Percentiles rank a stretch among this genome's conserved stretches.
Conservation (phyloP, 2,329 filamentous ascomycete genomes). For the Ambrosiella xylebori region DNA sequence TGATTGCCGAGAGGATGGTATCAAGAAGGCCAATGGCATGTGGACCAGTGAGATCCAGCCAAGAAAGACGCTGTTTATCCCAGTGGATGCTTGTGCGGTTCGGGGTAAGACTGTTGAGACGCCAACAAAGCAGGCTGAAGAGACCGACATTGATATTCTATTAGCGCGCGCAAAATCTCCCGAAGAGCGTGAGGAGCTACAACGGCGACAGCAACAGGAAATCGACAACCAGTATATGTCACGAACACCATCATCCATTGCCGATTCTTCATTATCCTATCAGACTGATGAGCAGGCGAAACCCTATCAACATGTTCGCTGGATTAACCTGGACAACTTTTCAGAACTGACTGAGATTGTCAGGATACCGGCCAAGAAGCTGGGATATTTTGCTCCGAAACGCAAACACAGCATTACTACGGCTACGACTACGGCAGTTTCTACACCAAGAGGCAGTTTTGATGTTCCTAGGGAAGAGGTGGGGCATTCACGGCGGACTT, state of each 20-base stretch:
- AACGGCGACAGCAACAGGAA: slow-evolving; percentile 6
- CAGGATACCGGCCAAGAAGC: slow-evolving; percentile 58
- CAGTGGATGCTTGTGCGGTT: slow-evolving; percentile 74
- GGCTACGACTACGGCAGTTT: slow-evolving; percentile 41
- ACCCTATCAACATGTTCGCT: slow-evolving; percentile 74
- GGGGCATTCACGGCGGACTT: background rate
- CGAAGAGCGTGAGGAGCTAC: slow-evolving; percentile 7
- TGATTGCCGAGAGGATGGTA: slow-evolving; percentile 64
- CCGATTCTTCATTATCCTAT: background rate
- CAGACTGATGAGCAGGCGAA: slow-evolving; percentile 26
- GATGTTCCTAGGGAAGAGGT: slow-evolving; percentile 29
- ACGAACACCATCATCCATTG: background rate
- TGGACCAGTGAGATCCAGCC: slow-evolving; percentile 91
- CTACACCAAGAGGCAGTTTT: slow-evolving; percentile 50
- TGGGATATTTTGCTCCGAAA: slow-evolving; percentile 84
- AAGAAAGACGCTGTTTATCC: slow-evolving; percentile 63
- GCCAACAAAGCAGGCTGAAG: slow-evolving; percentile 19
- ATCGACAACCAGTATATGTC: slow-evolving; percentile 10
- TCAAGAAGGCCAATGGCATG: slow-evolving; percentile 77
- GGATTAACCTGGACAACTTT: slow-evolving; percentile 62
- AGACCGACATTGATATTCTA: background rate
- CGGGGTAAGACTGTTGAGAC: slow-evolving; percentile 55
- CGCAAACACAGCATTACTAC: slow-evolving; percentile 60
- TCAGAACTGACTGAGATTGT: slow-evolving; percentile 64
- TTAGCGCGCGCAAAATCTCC: background rate